These are phyloP conservation scores for Cryptococcus depauperatus DNA, from an alignment of 1,284 basidiomycete genomes.

Conservation along the genomic window DNA sequence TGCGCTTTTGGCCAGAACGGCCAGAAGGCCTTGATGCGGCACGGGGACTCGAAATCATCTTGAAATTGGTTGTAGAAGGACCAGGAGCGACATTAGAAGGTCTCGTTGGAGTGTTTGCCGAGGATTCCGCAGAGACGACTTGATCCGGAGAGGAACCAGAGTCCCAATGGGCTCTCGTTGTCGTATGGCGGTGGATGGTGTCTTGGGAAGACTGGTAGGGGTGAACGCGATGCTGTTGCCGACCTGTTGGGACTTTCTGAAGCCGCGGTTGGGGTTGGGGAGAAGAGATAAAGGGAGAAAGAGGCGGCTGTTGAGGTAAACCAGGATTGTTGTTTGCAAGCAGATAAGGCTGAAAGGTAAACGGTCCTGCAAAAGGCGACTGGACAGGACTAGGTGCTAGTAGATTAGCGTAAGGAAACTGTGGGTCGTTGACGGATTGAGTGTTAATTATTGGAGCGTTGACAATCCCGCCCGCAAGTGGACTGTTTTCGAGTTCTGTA, in stretches of 20 bases:
- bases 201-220: conserved; percentile 10
- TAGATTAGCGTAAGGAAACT: conserved; percentile 13
- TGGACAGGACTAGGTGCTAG: conserved; percentile 7
- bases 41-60: neutral
- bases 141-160: conserved; percentile 8
- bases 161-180: conserved; percentile 12
- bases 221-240: conserved; percentile 1
- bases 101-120: neutral
- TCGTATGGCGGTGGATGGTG: conserved; percentile 9
- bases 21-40: conserved; percentile 4
- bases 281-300: neutral
- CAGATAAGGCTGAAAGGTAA: neutral
- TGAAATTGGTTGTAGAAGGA: neutral
- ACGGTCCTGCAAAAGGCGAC: neutral
- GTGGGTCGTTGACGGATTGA: conserved; percentile 5
- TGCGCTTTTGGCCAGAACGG: conserved; percentile 21
- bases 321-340: neutral
- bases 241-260: neutral
- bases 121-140: neutral
- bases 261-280: neutral
- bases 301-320: neutral
- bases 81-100: neutral
- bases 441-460: neutral
- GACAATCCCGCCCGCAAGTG: neutral
- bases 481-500: neutral